Evolutionary conservation across 1,284 basidiomycete genomes (phyloP), one percentile per base, ranked within the genome.

Genomic region (Cryptococcus sp.): DNA sequence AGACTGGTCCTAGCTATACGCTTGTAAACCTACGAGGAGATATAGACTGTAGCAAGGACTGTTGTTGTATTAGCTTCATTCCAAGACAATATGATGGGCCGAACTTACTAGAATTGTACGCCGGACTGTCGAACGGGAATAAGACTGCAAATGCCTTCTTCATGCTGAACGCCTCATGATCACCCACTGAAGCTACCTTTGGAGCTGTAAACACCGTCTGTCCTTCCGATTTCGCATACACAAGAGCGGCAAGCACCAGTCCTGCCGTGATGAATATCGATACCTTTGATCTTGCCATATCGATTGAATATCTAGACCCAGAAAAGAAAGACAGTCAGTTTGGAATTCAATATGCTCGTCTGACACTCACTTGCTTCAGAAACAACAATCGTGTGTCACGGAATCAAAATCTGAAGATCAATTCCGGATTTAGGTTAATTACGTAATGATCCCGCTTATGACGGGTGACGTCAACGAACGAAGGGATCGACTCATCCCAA

Each of bases 21-120:
- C 38, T 10, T 33, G 31, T 6, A 47, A 41, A 80, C 88, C 71
- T 68, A 90, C 89, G 90, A 92, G 80, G 88, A 91, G 73, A 92
- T 92, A 79, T 93, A 92, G 80, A 92, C 91, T 35, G 90, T 92
- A 60, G 87, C 90, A 43, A 92, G 80, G 59, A 93, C 83, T 84
- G 62, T 35, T 10, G 38, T 10, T 10, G 38, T n/a, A 33, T 49
- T 43, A 44, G 42, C 38, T 43, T 1, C 38, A 43, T 38, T 36
- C 32, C 34, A 43, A 56, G 61, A 23, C 23, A 23, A 23, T 23
- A 23, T 23, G 23, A 23, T 23, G 57, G 59, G 59, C 63, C 61
- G 57, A 58, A 61, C 33, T 15, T 59, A 84, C 83, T 76, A 49
- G 89, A 87, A 73, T 92, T 92, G 84, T 86, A 89, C 5, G 84